Conservation (phyloP, 305 asterid species). For the Striga hermonthica region DNA sequence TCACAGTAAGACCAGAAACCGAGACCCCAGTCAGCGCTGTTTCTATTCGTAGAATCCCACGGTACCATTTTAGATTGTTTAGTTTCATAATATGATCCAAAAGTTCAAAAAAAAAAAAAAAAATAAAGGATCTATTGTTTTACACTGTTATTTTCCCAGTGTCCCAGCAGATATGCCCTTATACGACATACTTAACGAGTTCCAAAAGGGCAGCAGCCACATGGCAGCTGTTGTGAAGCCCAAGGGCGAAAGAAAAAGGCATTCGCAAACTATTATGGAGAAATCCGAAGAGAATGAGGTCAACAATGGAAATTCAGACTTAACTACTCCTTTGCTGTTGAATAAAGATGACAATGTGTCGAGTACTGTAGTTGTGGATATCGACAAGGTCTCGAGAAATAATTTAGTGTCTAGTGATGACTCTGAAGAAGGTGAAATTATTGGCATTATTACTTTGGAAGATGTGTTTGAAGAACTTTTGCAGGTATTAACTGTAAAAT, state of each 20-base stretch:
- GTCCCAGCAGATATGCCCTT: slow-evolving; percentile 93
- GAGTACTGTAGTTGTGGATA: slow-evolving; percentile 48
- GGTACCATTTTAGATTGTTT: slow-evolving; percentile 39
- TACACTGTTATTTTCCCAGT: slow-evolving; percentile 38
- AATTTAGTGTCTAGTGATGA: slow-evolving; percentile 43
- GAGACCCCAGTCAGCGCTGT: slow-evolving; percentile 90
- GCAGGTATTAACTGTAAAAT: slow-evolving; percentile 49
- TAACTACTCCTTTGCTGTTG: slow-evolving; percentile 52
- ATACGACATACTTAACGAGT: slow-evolving; percentile 84
- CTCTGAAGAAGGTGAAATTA: slow-evolving; percentile 83
- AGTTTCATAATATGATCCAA: too few relatives aligned
- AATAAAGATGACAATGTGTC: slow-evolving; percentile 44
- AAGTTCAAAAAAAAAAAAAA: too few relatives aligned
- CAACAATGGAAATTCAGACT: slow-evolving; percentile 35
- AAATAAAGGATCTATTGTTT: too few relatives aligned
- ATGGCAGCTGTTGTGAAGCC: slow-evolving; percentile 92
- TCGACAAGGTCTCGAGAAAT: slow-evolving; percentile 40
- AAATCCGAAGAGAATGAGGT: slow-evolving; percentile 39
- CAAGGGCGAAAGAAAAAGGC: slow-evolving; percentile 46
- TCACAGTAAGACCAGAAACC: slow-evolving; percentile 81
- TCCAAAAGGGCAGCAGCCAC: slow-evolving; percentile 90
- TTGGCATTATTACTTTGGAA: slow-evolving; percentile 92
- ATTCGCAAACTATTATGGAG: slow-evolving; percentile 38
- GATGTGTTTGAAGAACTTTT: slow-evolving; percentile 97
- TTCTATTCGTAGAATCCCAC: slow-evolving; percentile 82